Conservation (phyloP, 176 grass and related monocot species). For the Urochloa ruziziensis region DNA sequence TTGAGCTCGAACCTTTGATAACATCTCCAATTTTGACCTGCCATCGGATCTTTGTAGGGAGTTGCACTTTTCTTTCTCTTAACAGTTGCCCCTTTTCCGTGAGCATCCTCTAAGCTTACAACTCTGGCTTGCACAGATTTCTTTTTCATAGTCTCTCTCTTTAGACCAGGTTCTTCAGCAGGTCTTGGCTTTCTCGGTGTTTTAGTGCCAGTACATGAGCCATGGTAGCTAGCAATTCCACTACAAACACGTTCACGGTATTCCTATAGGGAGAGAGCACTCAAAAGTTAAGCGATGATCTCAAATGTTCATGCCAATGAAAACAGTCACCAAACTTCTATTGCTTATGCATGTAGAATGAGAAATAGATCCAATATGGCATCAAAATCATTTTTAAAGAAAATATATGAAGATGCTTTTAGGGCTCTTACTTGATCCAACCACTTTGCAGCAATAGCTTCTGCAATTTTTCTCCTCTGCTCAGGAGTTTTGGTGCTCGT, state of each 20-base stretch:
- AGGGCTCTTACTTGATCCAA: constrained; percentile 61
- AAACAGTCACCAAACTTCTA: constrained; percentile 19
- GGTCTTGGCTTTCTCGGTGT: constrained; percentile 52
- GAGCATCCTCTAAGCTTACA: constrained; percentile 20
- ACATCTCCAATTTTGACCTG: constrained; percentile 73
- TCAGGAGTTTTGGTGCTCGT: constrained; percentile 72
- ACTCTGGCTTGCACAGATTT: constrained; percentile 36
- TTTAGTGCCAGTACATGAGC: constrained; percentile 44
- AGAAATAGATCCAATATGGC: neutral
- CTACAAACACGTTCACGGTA: constrained; percentile 85
- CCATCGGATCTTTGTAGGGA: constrained; percentile 90
- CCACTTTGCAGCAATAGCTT: constrained; percentile 88
- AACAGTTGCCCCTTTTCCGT: constrained; percentile 23
- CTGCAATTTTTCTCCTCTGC: constrained; percentile 88
- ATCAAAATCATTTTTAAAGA: neutral
- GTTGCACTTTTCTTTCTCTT: constrained; percentile 60
- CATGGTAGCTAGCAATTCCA: constrained; percentile 72
- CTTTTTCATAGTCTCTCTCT: constrained; percentile 33
- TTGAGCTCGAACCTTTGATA: constrained; percentile 80
- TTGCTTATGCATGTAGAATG: neutral
- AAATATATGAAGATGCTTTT: constrained; percentile 1
- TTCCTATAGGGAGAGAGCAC: constrained; percentile 40
- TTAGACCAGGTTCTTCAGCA: constrained; percentile 33
- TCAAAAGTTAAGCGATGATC: neutral
- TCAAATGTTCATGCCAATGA: constrained; percentile 2